Evolutionary conservation across 306 rosid species (phyloP).

Genomic region (Trifolium pratense): DNA sequence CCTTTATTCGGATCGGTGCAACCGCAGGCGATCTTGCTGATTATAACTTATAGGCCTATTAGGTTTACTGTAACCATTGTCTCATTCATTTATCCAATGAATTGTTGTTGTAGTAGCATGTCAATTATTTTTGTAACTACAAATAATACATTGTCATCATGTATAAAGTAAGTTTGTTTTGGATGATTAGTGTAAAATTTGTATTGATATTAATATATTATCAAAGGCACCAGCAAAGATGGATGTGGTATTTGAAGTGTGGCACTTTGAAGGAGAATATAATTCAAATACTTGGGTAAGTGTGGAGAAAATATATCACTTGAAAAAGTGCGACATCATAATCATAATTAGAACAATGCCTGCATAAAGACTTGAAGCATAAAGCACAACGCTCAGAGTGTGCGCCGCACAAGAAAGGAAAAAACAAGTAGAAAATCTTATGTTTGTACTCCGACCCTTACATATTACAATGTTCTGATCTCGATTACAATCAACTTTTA

Average conservation of each 20-base stretch:
- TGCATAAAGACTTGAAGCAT: neutral
- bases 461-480: no score
- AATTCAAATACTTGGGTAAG: neutral
- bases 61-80: conserved; percentile 28
- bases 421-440: no score
- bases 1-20: no score
- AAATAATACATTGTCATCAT: conserved; percentile 1
- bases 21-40: neutral
- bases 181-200: conserved; percentile 5
- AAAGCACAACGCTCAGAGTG: neutral
- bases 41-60: conserved; percentile 21
- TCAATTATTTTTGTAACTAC: conserved; percentile 6
- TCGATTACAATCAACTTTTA: no score
- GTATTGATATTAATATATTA: neutral
- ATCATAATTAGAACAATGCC: neutral
- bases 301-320: neutral
- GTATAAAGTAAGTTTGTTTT: conserved; percentile 2
- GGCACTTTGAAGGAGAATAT: neutral
- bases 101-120: conserved; percentile 27
- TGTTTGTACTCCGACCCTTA: no score
- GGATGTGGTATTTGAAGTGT: neutral
- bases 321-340: neutral
- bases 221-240: neutral
- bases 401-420: no score
- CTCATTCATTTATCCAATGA: conserved; percentile 20